Percentiles rank a stretch among this genome's conserved stretches.
Evolutionary conservation across 1,284 basidiomycete species (phyloP).

Genomic region (Malassezia yamatoensis): DNA sequence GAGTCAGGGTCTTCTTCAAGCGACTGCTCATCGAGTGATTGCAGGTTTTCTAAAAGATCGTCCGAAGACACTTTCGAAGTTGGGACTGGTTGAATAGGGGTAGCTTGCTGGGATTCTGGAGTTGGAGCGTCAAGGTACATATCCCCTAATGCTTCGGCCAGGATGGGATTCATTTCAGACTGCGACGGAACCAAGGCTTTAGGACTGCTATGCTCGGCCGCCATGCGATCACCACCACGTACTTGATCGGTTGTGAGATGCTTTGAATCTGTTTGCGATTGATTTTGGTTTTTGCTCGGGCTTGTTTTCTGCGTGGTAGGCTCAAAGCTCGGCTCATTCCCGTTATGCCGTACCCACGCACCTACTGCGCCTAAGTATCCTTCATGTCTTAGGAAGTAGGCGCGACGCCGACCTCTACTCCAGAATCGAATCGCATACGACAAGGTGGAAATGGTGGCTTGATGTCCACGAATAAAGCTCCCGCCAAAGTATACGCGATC

Average conservation of each 20-base stretch:
- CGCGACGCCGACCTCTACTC: conserved; percentile 94
- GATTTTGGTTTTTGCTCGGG: not conserved
- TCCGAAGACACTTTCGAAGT: not conserved
- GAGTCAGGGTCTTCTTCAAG: conserved; percentile 15
- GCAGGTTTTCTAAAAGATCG: conserved; percentile 4
- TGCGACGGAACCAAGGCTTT: not conserved
- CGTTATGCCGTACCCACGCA: conserved; percentile 44
- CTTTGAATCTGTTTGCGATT: too few relatives aligned
- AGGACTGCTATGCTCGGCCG: not conserved
- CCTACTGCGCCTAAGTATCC: conserved; percentile 73
- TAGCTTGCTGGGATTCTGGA: not conserved
- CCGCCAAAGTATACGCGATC: conserved; percentile 98
- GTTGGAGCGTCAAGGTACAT: conserved; percentile 1
- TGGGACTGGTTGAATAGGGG: not conserved
- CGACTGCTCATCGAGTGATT: conserved; percentile 2
- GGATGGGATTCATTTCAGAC: conserved; percentile 9
- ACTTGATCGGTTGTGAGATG: too few relatives aligned
- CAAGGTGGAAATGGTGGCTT: conserved; percentile 90
- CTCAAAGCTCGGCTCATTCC: not conserved
- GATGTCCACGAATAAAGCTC: conserved; percentile 95
- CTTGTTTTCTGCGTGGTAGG: not conserved
- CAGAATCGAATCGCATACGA: conserved; percentile 99
- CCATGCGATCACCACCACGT: not conserved
- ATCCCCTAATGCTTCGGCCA: conserved; percentile 23
- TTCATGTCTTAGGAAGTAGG: conserved; percentile 92